Evolutionary conservation across 352 stramenopile species (phyloP), one percentile per base, ranked within the genome.

Genomic region (Pseudoperonospora humuli): DNA sequence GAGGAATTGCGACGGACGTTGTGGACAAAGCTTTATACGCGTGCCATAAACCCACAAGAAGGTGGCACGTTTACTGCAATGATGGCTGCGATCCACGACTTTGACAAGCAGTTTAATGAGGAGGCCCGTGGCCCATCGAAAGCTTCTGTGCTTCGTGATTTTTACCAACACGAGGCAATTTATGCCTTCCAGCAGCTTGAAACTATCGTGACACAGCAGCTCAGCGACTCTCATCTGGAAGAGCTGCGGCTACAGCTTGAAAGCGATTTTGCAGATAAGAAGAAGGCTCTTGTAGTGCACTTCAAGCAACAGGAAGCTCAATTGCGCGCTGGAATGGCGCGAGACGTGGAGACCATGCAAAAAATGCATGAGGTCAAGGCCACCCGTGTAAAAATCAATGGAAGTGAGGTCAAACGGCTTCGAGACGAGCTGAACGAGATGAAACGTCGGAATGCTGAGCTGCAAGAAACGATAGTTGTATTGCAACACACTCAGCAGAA

Each of bases 301-400:
- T 92, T 92, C 32, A 67, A 77, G 32, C 62, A 70, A 15, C 64
- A 90, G 27, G 72, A 89, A 45, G 59, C 45, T 0, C 69, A 88
- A 36, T 39, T 92, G 18, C 75, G 75, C 10, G 49, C 56, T 37
- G 57, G 65, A 33, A 67, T 92, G 59, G 57, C 53, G 7, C 63
- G 64, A 2, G 80, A 92, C 41, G 59, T 78, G 39, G 64, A 84
- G 28, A 77, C 75, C 37, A 79, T 78, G 66, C 68, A 81, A 33
- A 88, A 87, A 29, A 54, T 85, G 42, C 68, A 85, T 25, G 45
- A 78, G 25, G 71, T 57, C 5, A 80, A 82, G 31, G 64, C 40
- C 3, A 47, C 70, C 3, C 73, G 80, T 13, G 64, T 54, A 19
- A 84, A 85, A 20, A 82, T 92, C 21, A 77, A 88, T 32, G 67